phyloP scores from a whole-genome alignment of 495 filamentous ascomycete genomes.

The Penicillium lividum region DNA sequence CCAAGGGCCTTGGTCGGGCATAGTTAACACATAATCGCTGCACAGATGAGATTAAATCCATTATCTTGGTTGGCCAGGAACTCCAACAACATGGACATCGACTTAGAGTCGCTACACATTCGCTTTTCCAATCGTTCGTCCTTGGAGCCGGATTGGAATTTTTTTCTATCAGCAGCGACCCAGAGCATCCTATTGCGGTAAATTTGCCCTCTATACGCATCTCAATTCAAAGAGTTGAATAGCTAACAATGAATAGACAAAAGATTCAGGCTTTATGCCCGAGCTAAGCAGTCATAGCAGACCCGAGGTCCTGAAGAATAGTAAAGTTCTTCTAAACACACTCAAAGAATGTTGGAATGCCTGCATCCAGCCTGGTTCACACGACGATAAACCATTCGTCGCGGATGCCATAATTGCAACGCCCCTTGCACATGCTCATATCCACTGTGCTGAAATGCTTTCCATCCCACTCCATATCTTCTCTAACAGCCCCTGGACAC shows the following conservation, averaged over 20 bases:
- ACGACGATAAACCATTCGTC: slow-evolving; percentile 6
- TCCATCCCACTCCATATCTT: slow-evolving; percentile 20
- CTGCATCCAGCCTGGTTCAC: background rate
- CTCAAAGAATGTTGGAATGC: slow-evolving; percentile 14
- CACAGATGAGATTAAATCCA: slow-evolving; percentile 10
- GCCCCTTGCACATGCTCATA: slow-evolving; percentile 15
- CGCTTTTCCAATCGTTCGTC: background rate
- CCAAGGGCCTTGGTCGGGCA: no score
- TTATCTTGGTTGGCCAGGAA: slow-evolving; percentile 4
- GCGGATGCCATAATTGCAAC: slow-evolving; percentile 16
- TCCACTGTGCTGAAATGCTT: slow-evolving; percentile 15
- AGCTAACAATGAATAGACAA: background rate
- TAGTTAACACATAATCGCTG: background rate
- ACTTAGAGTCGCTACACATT: slow-evolving; percentile 10
- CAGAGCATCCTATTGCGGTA: slow-evolving; percentile 12
- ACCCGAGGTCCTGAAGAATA: background rate
- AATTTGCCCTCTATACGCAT: background rate
- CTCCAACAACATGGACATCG: slow-evolving; percentile 7
- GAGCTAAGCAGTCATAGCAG: background rate
- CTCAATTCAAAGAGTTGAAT: no score
- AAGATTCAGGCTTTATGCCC: background rate
- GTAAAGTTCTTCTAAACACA: background rate
- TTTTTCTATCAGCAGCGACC: slow-evolving; percentile 13
- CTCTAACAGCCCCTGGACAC: slow-evolving; percentile 13
- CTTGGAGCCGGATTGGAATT: slow-evolving; percentile 13